Percentiles rank a stretch among this genome's conserved stretches.
phyloP scores from a whole-genome alignment of 1,284 basidiomycete species.

The Rhodotorula sp. region DNA sequence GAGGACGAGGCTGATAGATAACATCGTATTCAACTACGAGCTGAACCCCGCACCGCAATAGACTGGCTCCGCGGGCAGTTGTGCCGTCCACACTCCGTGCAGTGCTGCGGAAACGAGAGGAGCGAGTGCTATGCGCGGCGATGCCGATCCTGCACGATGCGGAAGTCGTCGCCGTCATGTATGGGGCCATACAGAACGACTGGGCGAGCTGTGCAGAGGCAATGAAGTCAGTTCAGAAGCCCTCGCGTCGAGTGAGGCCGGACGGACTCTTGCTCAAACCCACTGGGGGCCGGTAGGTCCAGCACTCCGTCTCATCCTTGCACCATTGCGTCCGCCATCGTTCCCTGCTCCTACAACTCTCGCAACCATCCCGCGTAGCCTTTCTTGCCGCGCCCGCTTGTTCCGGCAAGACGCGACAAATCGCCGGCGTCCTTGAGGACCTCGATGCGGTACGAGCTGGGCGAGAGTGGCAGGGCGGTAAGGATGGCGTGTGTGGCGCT shows the following conservation, averaged over 20 bases:
- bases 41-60: conserved; percentile 20
- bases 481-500: conserved; percentile 21
- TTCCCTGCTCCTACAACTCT: neutral
- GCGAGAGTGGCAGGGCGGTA: conserved; percentile 24
- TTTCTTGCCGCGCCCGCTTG: neutral
- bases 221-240: no score
- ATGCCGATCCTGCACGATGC: no score
- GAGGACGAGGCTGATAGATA: conserved; percentile 88
- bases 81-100: no score
- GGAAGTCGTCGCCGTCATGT: no score
- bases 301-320: neutral
- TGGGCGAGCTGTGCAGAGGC: no score
- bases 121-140: no score
- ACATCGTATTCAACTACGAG: conserved; percentile 66
- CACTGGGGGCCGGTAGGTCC: no score
- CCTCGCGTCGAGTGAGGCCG: no score
- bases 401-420: conserved; percentile 1
- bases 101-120: no score
- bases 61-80: neutral
- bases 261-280: no score
- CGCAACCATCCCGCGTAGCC: conserved; percentile 13
- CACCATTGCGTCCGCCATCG: neutral
- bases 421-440: conserved; percentile 13
- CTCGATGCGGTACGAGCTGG: conserved; percentile 2
- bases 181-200: no score